Conservation (phyloP, 306 rosid genomes). For the Vigna mungo region DNA sequence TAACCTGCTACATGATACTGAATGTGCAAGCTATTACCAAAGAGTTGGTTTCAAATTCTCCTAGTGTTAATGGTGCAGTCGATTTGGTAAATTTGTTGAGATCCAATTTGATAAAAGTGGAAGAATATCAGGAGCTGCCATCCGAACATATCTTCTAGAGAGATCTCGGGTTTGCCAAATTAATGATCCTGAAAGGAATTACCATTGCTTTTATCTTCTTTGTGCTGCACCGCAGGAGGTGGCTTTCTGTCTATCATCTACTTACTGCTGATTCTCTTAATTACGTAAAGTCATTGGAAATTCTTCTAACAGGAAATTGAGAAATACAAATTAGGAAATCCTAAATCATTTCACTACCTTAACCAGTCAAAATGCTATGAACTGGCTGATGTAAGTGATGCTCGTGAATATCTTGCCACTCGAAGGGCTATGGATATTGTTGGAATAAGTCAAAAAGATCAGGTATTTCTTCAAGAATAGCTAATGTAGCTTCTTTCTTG, state of each 20-base stretch:
- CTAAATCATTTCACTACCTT: constrained; percentile 91
- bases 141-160: constrained; percentile 97
- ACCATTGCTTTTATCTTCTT: constrained; percentile 97
- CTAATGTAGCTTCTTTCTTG: constrained; percentile 37
- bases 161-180: constrained; percentile 99
- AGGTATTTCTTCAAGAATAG: constrained; percentile 65
- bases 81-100: constrained; percentile 98
- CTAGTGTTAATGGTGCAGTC: constrained; percentile 68
- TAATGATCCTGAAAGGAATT: constrained; percentile 97
- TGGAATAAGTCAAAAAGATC: constrained; percentile 88
- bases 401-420: constrained; percentile 96
- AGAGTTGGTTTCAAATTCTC: constrained; percentile 43
- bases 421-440: constrained; percentile 99
- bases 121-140: constrained; percentile 99
- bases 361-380: constrained; percentile 94
- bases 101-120: constrained; percentile 97
- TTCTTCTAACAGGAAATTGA: constrained; percentile 79
- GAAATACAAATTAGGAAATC: constrained; percentile 88
- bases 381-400: constrained; percentile 86
- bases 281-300: constrained; percentile 38
- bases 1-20: constrained; percentile 7
- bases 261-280: constrained; percentile 22
- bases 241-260: constrained; percentile 39
- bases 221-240: constrained; percentile 99
- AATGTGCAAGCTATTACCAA: constrained; percentile 12